A percentile compares a stretch with the other conserved stretches of the same genome.
These are phyloP conservation scores for Millerago galiae DNA, from an alignment of 805 yeast genomes.

Conservation along the genomic window DNA sequence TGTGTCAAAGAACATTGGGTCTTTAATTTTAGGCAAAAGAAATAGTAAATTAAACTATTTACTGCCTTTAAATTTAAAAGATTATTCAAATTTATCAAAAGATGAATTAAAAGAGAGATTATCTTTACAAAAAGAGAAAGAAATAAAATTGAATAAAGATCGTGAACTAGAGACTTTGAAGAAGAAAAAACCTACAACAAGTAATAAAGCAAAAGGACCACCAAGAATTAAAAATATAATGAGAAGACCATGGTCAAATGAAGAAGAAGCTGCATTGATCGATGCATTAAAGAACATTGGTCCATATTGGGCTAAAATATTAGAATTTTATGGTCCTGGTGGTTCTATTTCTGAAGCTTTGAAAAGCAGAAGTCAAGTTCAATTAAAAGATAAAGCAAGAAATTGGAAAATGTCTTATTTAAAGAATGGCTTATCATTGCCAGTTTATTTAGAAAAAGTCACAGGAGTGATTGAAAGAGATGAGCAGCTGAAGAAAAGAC, in stretches of 20 bases:
- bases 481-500: conserved; percentile 31
- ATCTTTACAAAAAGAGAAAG: conserved; percentile 11
- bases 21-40: conserved; percentile 62
- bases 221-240: conserved; percentile 25
- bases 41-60: conserved; percentile 19
- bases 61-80: conserved; percentile 5
- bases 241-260: conserved; percentile 79
- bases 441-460: conserved; percentile 72
- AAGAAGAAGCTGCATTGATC: conserved; percentile 79
- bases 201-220: conserved; percentile 8
- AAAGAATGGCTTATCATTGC: conserved; percentile 69
- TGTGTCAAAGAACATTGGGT: conserved; percentile 66
- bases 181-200: conserved; percentile 6
- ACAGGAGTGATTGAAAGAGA: conserved; percentile 77
- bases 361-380: conserved; percentile 85
- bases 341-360: conserved; percentile 78
- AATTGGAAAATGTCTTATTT: conserved; percentile 88
- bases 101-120: conserved; percentile 19
- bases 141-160: conserved; percentile 11
- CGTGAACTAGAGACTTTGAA: conserved; percentile 8
- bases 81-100: conserved; percentile 12
- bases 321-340: conserved; percentile 91
- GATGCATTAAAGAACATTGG: conserved; percentile 78
- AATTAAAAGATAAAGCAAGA: conserved; percentile 92
- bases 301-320: conserved; percentile 88